These are phyloP conservation scores for Verbascum thapsus DNA, from an alignment of 257 asterid genomes.

Conservation along the genomic window DNA sequence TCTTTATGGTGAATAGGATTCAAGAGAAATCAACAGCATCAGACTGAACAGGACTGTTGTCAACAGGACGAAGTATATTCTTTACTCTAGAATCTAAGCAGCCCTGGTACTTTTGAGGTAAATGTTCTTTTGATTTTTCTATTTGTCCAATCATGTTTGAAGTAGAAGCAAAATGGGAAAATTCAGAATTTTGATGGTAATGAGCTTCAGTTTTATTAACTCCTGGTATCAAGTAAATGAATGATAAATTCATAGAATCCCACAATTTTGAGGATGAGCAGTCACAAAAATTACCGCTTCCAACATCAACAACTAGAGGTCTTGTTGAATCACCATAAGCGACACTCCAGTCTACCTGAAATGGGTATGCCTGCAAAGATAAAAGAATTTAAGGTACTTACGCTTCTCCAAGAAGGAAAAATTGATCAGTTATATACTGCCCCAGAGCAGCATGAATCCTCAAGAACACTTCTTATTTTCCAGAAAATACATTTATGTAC, in stretches of 20 bases:
- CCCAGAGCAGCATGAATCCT: not conserved
- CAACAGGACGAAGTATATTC: not conserved
- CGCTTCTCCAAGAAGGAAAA: constrained; percentile 13
- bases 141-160: no score
- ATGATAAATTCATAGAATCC: no score
- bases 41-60: constrained; percentile 7
- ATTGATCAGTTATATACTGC: constrained; percentile 1
- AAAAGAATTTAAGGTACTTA: constrained; percentile 23
- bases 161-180: no score
- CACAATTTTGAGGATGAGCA: no score
- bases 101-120: not conserved
- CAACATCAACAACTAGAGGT: constrained; percentile 85
- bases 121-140: not conserved
- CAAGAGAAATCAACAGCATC: constrained; percentile 6
- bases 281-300: constrained; percentile 68
- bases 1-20: constrained; percentile 9
- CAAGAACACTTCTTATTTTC: not conserved
- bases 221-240: no score
- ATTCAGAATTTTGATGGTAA: no score
- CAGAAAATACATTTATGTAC: not conserved
- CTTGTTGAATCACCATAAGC: constrained; percentile 56
- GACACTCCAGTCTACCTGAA: constrained; percentile 62
- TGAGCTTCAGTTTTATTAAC: no score
- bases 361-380: constrained; percentile 75
- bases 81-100: not conserved